Evolutionary conservation across 495 filamentous ascomycete genomes (phyloP), one percentile per base, ranked within the genome.

Genomic region (Stereocaulon alpinum): DNA sequence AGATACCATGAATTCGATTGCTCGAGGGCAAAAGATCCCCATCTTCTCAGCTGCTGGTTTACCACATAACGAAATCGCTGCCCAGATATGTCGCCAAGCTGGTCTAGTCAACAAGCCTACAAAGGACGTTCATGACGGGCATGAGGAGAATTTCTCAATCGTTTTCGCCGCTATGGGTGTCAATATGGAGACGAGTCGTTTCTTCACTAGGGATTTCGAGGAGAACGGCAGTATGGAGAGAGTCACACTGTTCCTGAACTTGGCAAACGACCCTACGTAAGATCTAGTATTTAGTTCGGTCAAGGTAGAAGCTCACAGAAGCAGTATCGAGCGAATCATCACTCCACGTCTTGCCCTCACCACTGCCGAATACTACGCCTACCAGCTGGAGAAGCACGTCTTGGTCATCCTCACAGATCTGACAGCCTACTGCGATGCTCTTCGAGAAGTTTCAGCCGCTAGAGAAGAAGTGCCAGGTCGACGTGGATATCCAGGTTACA

Each of bases 151-250:
- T 77, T 99, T 99, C 82, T 95, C 89, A 15, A 97, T 97, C 65
- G 94, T 97, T 20, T 97, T 99, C 70, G 94, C 89, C 64, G 94
- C 94, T 63, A 99, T 99, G 94, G 94, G 94, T 89, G 94, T 99
- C 63, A 99, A 99, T 77, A 85, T 97, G 84, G 94, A 99, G 72
- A 99, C 94, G 17, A 88, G 86, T 70, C 86, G 92, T 60, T 99
- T 97, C 82, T 99, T 99, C 79, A 97, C 91, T 11, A 82, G 88
- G 60, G 94, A 99, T 67, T 99, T 99, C 67, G 94, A 99, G 74
- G 91, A 97, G 82, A 99, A 99, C 72, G 94, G 94, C 54, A 93
- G 88, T 76, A 86, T 99, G 83, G 94, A 96, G 76, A 87, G 94
- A 74, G 85, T 88, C 51, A 96, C 94, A 6, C 79, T 99, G 41